Percentiles rank a stretch among this genome's conserved stretches.
Evolutionary conservation across 768 basidiomycete genomes (phyloP).

Genomic region (Tricholoma terreum): DNA sequence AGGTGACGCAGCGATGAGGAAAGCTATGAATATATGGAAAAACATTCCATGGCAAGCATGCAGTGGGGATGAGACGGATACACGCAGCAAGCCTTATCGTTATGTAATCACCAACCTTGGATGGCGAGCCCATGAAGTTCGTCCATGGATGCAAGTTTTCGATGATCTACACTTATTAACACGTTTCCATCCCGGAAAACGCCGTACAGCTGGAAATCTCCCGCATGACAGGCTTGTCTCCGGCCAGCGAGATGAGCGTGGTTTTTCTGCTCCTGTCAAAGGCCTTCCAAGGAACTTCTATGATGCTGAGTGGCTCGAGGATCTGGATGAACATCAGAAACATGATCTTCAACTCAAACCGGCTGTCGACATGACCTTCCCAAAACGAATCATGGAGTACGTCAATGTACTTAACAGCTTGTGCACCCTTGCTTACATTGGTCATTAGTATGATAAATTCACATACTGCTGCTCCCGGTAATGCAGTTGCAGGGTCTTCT

Average conservation of each 20-base stretch:
- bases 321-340: slow-evolving; percentile 2
- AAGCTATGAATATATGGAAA: not conserved
- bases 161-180: slow-evolving; percentile 7
- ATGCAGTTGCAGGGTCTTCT: no score
- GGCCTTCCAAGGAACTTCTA: slow-evolving; percentile 10
- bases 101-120: slow-evolving; percentile 5
- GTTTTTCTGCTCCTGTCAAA: not conserved
- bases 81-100: not conserved
- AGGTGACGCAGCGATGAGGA: not conserved
- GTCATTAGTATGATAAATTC: no score
- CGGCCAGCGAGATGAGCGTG: not conserved
- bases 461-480: no score
- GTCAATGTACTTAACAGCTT: not conserved
- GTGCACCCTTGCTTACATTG: no score
- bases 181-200: slow-evolving; percentile 1
- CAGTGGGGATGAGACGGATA: slow-evolving; percentile 4
- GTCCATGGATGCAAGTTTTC: slow-evolving; percentile 1
- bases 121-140: slow-evolving; percentile 2
- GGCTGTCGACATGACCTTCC: not conserved
- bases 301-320: slow-evolving; percentile 3
- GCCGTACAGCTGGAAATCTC: slow-evolving; percentile 2
- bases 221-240: slow-evolving; percentile 4
- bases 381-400: not conserved
- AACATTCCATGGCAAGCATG: slow-evolving; percentile 1
- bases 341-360: slow-evolving; percentile 5